Evolutionary conservation across 768 basidiomycete genomes (phyloP).

Genomic region (Pholiota molesta): DNA sequence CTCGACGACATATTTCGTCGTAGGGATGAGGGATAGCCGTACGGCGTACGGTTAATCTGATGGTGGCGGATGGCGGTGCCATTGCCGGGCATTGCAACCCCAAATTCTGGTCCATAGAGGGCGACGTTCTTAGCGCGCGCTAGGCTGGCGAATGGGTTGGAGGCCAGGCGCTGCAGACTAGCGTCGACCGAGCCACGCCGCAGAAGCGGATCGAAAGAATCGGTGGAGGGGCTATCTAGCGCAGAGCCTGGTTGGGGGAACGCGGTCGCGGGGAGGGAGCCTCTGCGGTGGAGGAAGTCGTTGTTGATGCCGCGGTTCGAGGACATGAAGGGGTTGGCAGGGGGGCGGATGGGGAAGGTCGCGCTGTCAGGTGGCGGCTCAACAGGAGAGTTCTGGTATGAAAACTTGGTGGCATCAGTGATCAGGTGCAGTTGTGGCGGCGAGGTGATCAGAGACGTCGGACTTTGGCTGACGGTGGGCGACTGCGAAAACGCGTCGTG

Average conservation of each 20-base stretch:
- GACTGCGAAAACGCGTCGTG: constrained; percentile 29
- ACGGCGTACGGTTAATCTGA: constrained; percentile 32
- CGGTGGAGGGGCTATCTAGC: constrained; percentile 37
- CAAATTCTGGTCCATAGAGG: constrained; percentile 40
- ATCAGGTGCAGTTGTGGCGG: constrained; percentile 45
- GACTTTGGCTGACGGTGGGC: constrained; percentile 22
- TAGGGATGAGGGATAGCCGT: constrained; percentile 24
- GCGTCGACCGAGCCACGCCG: constrained; percentile 50
- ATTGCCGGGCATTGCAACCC: constrained; percentile 31
- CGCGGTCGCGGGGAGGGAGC: constrained; percentile 55
- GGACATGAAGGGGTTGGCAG: constrained; percentile 33
- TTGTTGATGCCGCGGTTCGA: constrained; percentile 12
- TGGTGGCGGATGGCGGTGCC: constrained; percentile 26
- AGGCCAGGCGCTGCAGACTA: constrained; percentile 50
- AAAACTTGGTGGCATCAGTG: constrained; percentile 31
- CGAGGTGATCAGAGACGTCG: constrained; percentile 29
- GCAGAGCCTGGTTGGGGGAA: constrained; percentile 35
- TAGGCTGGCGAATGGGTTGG: constrained; percentile 51
- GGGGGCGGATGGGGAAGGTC: constrained; percentile 26
- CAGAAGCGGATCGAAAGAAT: constrained; percentile 45
- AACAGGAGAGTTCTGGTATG: constrained; percentile 36
- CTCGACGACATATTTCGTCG: constrained; percentile 20
- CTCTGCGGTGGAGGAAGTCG: constrained; percentile 46
- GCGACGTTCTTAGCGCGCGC: constrained; percentile 57
- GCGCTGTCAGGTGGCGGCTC: constrained; percentile 39